Evolutionary conservation across 2,329 filamentous ascomycete species (phyloP), one percentile per base, ranked within the genome.

Genomic region (Emergomyces orientalis): DNA sequence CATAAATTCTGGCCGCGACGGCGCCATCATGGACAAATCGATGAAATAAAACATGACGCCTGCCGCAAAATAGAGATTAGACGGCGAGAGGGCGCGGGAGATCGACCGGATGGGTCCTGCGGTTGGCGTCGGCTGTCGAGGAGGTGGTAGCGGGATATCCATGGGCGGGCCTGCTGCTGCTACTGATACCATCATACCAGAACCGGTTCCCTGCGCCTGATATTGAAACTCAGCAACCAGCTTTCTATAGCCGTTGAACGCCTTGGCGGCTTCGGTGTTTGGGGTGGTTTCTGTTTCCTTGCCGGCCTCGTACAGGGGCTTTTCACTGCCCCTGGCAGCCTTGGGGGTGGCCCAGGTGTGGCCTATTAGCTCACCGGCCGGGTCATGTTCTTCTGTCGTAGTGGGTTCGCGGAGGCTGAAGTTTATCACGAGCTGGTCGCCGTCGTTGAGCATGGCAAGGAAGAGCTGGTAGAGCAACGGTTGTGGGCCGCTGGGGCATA

Each of bases 11-110:
- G 58, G 39, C 37, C 37, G 56, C n/a, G 58, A 47, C 13, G 58
- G 58, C 17, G 58, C n/a, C 11, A 37, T 19, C 58, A 47, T 51
- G 39, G 58, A 60, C 41, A 60, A 30, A 41, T 60, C 58, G 41
- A 60, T 43, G 41, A 60, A 60, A 30, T 60, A 60, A 25, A 60
- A 60, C 58, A 60, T 60, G 11, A 22, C 45, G 30, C 41, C 45
- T 2, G 58, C n/a, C n/a, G 58, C 58, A n/a, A 60, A 60, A 25
- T 60, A 60, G 41, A 60, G 39, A 32, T 60, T 60, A 30, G 58
- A 60, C 14, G 58, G 58, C 3, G 58, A 60, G 7, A 60, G 58
- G 17, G 58, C 43, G 58, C 58, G 43, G 7, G 58, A 60, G n/a
- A 60, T 60, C 3, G 58, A 39, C 8, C 39, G 39, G 9, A 45